Percentiles rank a stretch among this genome's conserved stretches.
These are phyloP conservation scores for Aspergillus sp. DNA, from an alignment of 2,329 filamentous ascomycete genomes.

Conservation along the genomic window DNA sequence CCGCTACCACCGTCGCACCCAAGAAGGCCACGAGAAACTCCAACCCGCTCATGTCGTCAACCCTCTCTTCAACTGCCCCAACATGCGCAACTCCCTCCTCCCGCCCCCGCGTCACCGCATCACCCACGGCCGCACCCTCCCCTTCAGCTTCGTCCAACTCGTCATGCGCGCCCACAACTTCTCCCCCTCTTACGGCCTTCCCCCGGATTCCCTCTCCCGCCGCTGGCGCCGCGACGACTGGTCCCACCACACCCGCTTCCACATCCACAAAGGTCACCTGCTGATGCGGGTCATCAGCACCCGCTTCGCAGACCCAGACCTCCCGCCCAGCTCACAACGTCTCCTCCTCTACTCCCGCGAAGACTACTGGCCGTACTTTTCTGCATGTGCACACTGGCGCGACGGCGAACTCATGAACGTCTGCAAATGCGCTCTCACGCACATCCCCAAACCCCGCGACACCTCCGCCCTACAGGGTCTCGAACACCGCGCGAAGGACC, in stretches of 20 bases:
- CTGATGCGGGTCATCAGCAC: slow-evolving; percentile 61
- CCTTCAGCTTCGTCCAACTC: slow-evolving; percentile 63
- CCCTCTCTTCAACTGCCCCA: slow-evolving; percentile 59
- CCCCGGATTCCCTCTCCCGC: slow-evolving; percentile 49
- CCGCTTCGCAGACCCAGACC: slow-evolving; percentile 53
- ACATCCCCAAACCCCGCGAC: slow-evolving; percentile 52
- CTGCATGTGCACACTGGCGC: slow-evolving; percentile 63
- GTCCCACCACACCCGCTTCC: slow-evolving; percentile 58
- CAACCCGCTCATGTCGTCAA: slow-evolving; percentile 57
- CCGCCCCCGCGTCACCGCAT: slow-evolving; percentile 55
- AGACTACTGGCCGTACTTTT: slow-evolving; percentile 65
- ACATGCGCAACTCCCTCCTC: slow-evolving; percentile 50
- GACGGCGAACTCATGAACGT: slow-evolving; percentile 61
- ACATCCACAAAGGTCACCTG: slow-evolving; percentile 55
- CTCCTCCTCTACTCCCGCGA: slow-evolving; percentile 61
- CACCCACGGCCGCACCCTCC: slow-evolving; percentile 56
- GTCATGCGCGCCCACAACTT: slow-evolving; percentile 53
- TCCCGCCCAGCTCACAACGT: slow-evolving; percentile 55
- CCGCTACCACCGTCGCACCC: slow-evolving; percentile 56
- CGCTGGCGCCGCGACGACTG: slow-evolving; percentile 59
- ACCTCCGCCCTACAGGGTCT: slow-evolving; percentile 44
- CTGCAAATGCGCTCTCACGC: slow-evolving; percentile 62
- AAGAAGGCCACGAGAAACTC: slow-evolving; percentile 56
- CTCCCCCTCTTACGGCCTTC: slow-evolving; percentile 51
- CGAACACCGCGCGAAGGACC: slow-evolving; percentile 46